Evolutionary conservation across 805 yeast species (phyloP).

Genomic region (Candida parachauliodes): DNA sequence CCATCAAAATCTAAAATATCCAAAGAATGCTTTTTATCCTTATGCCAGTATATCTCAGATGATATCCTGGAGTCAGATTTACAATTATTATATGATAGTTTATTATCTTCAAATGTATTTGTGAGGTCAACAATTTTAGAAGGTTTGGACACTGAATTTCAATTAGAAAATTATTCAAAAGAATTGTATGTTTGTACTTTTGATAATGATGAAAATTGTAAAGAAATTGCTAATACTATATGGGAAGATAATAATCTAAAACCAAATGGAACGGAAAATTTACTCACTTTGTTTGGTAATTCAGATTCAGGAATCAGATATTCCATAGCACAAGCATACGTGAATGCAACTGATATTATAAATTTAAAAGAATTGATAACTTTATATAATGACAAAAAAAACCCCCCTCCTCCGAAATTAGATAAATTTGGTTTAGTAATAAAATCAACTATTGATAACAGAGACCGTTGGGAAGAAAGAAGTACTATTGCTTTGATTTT

Average conservation of each 20-base stretch:
- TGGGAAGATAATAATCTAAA: slow-evolving; percentile 75
- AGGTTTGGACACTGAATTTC: slow-evolving; percentile 80
- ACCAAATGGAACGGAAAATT: slow-evolving; percentile 41
- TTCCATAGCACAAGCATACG: slow-evolving; percentile 69
- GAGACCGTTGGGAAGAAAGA: slow-evolving; percentile 82
- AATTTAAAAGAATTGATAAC: slow-evolving; percentile 46
- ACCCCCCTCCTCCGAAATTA: slow-evolving; percentile 70
- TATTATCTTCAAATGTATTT: slow-evolving; percentile 60
- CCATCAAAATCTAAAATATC: slow-evolving; percentile 79
- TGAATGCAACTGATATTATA: slow-evolving; percentile 43
- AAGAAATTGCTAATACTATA: slow-evolving; percentile 69
- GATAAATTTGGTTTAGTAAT: slow-evolving; percentile 81
- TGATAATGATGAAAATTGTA: slow-evolving; percentile 62
- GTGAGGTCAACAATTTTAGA: slow-evolving; percentile 81
- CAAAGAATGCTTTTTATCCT: slow-evolving; percentile 75
- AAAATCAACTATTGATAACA: slow-evolving; percentile 54
- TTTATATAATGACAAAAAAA: slow-evolving; percentile 55
- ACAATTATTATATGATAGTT: slow-evolving; percentile 49
- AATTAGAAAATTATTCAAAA: slow-evolving; percentile 51
- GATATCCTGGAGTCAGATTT: slow-evolving; percentile 58
- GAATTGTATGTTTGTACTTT: slow-evolving; percentile 78
- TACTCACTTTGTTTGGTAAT: slow-evolving; percentile 50
- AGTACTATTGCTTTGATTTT: slow-evolving; percentile 75
- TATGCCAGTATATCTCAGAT: slow-evolving; percentile 73
- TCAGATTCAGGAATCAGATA: slow-evolving; percentile 65